These are phyloP conservation scores for Collariella sp. DNA, from an alignment of 495 filamentous ascomycete species.

Conservation along the genomic window DNA sequence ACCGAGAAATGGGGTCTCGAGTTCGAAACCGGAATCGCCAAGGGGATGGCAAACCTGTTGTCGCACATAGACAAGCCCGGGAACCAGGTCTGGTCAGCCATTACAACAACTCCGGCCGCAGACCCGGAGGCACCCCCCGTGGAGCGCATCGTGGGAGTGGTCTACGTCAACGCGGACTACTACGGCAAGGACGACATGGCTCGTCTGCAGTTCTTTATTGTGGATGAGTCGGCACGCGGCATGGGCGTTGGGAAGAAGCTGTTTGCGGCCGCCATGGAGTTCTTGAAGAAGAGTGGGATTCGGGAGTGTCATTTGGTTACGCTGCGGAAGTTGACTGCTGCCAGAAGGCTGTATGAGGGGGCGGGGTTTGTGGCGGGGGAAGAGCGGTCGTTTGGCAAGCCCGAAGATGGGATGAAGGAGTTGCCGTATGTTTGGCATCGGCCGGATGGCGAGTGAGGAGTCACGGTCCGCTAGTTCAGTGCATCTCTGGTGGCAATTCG, in stretches of 20 bases:
- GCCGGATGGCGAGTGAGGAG: neutral
- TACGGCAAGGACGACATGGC: conserved; percentile 8
- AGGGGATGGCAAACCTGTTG: conserved; percentile 12
- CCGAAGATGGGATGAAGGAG: conserved; percentile 4
- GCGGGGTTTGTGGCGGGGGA: conserved; percentile 15
- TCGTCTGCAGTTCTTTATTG: conserved; percentile 25
- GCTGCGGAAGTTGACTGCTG: conserved; percentile 11
- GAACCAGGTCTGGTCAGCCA: conserved; percentile 25
- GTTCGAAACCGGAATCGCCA: conserved; percentile 20
- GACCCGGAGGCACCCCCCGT: neutral
- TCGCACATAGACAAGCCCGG: conserved; percentile 14
- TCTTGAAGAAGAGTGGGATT: conserved; percentile 21
- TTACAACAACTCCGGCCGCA: conserved; percentile 4
- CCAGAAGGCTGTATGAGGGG: conserved; percentile 21
- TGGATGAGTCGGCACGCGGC: conserved; percentile 21
- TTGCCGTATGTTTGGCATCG: conserved; percentile 20
- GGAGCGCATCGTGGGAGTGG: conserved; percentile 21
- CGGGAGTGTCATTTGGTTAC: conserved; percentile 21
- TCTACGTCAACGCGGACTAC: conserved; percentile 26
- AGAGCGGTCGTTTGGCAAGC: conserved; percentile 8
- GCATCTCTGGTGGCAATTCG: neutral
- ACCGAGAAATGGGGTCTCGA: conserved; percentile 14
- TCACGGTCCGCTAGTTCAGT: neutral
- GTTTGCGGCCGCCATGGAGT: conserved; percentile 23
- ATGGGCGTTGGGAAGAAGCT: conserved; percentile 23